Percentiles rank a stretch among this genome's conserved stretches.
Conservation (phyloP, 768 basidiomycete species). For the Chlorophyllum brunneum region DNA sequence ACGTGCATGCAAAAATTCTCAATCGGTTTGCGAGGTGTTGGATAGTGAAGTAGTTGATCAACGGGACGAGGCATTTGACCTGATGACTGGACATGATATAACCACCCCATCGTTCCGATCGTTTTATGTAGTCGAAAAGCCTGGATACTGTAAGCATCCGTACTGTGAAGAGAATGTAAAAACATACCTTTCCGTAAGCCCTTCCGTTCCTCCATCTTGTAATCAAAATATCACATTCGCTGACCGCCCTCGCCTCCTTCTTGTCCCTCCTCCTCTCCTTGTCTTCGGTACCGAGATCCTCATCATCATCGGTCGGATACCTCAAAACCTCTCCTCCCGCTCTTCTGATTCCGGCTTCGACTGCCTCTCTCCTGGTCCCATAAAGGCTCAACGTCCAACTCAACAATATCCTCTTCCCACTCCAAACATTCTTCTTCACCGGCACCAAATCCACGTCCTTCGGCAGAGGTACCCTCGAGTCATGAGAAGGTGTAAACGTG, state of each 20-base stretch:
- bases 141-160: conserved; percentile 29
- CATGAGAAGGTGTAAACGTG: conserved; percentile 22
- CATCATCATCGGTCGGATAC: conserved; percentile 24
- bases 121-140: conserved; percentile 55
- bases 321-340: conserved; percentile 42
- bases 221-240: conserved; percentile 68
- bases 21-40: conserved; percentile 59
- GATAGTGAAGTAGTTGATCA: conserved; percentile 82
- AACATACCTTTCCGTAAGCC: conserved; percentile 65
- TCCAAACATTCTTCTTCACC: conserved; percentile 43
- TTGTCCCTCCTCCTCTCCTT: conserved; percentile 20
- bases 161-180: background rate
- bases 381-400: conserved; percentile 54
- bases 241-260: conserved; percentile 37
- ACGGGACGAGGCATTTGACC: conserved; percentile 59
- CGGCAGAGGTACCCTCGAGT: conserved; percentile 1
- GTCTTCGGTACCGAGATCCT: conserved; percentile 12
- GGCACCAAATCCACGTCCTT: background rate
- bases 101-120: conserved; percentile 80
- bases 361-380: conserved; percentile 42
- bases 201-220: conserved; percentile 64
- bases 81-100: conserved; percentile 72
- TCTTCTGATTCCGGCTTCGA: conserved; percentile 55
- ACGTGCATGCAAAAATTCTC: conserved; percentile 62
- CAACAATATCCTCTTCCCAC: conserved; percentile 56